Base-by-base conservation (phyloP, 768 basidiomycete genomes). In the Termitomyces sp. region DNA sequence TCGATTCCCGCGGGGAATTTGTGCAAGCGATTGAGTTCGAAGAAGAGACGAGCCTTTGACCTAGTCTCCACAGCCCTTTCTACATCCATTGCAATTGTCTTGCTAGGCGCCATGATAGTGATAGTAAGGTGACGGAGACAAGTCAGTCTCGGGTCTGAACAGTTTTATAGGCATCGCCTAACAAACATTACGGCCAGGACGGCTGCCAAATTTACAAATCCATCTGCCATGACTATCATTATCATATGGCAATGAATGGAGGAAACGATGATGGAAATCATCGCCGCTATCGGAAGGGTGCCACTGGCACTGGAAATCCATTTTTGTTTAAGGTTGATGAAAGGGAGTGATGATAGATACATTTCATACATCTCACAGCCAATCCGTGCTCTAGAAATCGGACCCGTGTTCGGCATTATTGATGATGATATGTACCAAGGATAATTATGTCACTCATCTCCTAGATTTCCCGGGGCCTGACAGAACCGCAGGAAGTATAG, bases 1-100 rank as follows among this genome's bases (percentile, higher is more conserved):
- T 51, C 51, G 33, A 38, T 38, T 5, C 61, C 61, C 2, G 57
- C 56, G 35, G 61, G 61, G 28, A 62, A 62, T 38, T 62, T 53
- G 57, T 62, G 51, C 46, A 62, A 40, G 7, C 61, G 56, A n/a
- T 57, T 58, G 39, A 62, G 28, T 28, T 28, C 28, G 28, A 28
- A 28, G 28, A 28, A 45, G 9, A 62, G 45, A 35, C 39, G 56
- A 28, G 46, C 6, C 35, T 54, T 38, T 9, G 44, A 53, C 22
- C 50, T 52, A 36, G 50, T 52, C 3, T 52, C 50, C 15, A n/a
- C 39, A 42, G 38, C 32, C 33, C 22, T 44, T 42, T 15, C 46
- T 48, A 22, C 24, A 13, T 48, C 4, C 28, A 28, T 28, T 28
- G 28, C 4, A n/a, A 22, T 24, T 24, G 12, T 22, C 7, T 45